phyloP scores from a whole-genome alignment of 441 rosid genomes.

The Gossypium aridum region DNA sequence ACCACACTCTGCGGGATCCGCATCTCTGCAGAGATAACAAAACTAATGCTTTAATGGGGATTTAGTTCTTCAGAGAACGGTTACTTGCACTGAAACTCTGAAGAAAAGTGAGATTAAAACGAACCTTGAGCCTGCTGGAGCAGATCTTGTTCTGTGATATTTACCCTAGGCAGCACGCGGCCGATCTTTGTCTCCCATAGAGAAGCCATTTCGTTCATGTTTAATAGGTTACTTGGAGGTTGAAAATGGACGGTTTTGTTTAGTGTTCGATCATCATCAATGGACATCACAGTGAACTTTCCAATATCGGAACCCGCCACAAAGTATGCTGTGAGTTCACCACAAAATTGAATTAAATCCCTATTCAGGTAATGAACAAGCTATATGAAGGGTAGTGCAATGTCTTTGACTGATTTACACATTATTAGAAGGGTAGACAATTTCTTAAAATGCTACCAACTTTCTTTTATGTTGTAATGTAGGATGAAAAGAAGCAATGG shows the following conservation, averaged over 20 bases:
- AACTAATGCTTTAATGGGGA: not conserved
- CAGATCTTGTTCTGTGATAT: constrained; percentile 28
- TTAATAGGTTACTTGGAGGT: constrained; percentile 27
- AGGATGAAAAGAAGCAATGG: not conserved
- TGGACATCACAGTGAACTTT: constrained; percentile 36
- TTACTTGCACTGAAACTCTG: not conserved
- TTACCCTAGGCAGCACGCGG: constrained; percentile 29
- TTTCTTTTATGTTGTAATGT: not conserved
- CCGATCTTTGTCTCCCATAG: constrained; percentile 45
- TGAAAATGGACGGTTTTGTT: constrained; percentile 38
- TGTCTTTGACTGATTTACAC: not conserved
- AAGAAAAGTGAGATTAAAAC: not conserved
- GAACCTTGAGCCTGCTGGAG: constrained; percentile 31
- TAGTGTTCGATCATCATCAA: constrained; percentile 29
- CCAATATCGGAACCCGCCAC: constrained; percentile 43
- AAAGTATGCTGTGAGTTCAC: constrained; percentile 29
- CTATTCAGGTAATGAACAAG: not conserved
- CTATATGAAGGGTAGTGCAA: not conserved
- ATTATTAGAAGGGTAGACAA: not conserved
- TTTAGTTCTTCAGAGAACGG: not conserved
- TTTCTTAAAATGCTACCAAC: not conserved
- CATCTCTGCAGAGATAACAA: constrained; percentile 24
- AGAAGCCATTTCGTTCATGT: constrained; percentile 42
- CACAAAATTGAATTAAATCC: not conserved
- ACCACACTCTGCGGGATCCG: constrained; percentile 34